phyloP scores from a whole-genome alignment of 495 filamentous ascomycete genomes.

The Daldinia caldariorum region DNA sequence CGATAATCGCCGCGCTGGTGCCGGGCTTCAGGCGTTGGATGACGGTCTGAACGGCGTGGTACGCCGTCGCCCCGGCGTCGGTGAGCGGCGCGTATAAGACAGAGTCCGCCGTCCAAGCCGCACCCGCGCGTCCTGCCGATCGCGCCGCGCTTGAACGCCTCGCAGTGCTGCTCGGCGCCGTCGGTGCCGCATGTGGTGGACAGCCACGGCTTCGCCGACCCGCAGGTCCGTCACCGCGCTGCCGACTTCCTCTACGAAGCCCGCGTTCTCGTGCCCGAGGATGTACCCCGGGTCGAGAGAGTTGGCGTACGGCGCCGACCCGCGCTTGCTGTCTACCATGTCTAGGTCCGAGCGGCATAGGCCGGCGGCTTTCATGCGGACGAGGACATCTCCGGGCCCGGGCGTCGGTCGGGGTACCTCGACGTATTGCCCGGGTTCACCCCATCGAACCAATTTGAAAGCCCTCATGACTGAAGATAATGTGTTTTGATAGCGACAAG shows the following conservation, averaged over 20 bases:
- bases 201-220: conserved; percentile 61
- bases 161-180: conserved; percentile 30
- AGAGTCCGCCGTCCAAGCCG: conserved; percentile 23
- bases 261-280: conserved; percentile 46
- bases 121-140: conserved; percentile 29
- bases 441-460: conserved; percentile 30
- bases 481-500: background rate
- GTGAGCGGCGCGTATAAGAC: conserved; percentile 53
- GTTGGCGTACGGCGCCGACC: conserved; percentile 15
- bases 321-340: conserved; percentile 48
- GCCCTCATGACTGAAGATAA: conserved; percentile 18
- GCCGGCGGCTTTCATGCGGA: conserved; percentile 60
- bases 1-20: conserved; percentile 21
- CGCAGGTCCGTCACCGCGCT: conserved; percentile 52
- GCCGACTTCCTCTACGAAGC: conserved; percentile 56
- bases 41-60: conserved; percentile 52
- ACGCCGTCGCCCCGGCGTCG: conserved; percentile 52
- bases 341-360: conserved; percentile 62
- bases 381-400: conserved; percentile 52
- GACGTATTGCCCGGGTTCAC: conserved; percentile 28
- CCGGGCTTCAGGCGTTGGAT: conserved; percentile 26
- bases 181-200: conserved; percentile 32
- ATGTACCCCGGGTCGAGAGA: conserved; percentile 34
- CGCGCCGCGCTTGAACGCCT: conserved; percentile 29
- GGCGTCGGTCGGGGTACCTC: conserved; percentile 20